Evolutionary conservation across 345 rosid species (phyloP).

Genomic region (Arabis alpina): DNA sequence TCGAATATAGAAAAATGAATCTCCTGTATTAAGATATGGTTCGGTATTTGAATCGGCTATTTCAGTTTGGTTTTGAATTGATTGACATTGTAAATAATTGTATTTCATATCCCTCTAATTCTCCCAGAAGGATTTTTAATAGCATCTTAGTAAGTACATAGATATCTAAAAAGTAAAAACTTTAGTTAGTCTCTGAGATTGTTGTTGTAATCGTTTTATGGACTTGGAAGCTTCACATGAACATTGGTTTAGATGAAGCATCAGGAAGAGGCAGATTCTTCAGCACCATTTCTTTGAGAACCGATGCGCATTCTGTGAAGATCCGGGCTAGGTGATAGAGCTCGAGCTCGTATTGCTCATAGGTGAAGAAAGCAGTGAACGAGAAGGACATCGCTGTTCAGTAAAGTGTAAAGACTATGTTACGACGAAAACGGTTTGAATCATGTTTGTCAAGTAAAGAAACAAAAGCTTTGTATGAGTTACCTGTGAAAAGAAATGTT

Average conservation of each 20-base stretch:
- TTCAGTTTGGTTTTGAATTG: no score
- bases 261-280: slow-evolving; percentile 44
- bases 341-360: slow-evolving; percentile 82
- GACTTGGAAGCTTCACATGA: slow-evolving; percentile 36
- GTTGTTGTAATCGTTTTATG: background rate
- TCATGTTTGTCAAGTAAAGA: background rate
- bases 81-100: no score
- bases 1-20: no score
- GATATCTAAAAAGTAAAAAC: background rate
- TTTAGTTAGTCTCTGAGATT: slow-evolving; percentile 20
- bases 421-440: background rate
- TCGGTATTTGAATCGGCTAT: no score
- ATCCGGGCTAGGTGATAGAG: slow-evolving; percentile 52
- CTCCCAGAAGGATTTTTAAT: background rate
- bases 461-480: slow-evolving; percentile 28
- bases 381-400: slow-evolving; percentile 68
- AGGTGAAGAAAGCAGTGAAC: slow-evolving; percentile 77
- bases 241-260: slow-evolving; percentile 41
- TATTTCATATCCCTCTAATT: background rate
- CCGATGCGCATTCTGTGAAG: slow-evolving; percentile 36
- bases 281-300: slow-evolving; percentile 38
- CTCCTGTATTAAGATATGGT: no score
- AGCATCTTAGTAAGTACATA: slow-evolving; percentile 14
- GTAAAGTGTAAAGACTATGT: slow-evolving; percentile 16
- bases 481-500: slow-evolving; percentile 57